Evolutionary conservation across 2,329 filamentous ascomycete species (phyloP), one percentile per base, ranked within the genome.

Genomic region (Cladophialophora bantiana): DNA sequence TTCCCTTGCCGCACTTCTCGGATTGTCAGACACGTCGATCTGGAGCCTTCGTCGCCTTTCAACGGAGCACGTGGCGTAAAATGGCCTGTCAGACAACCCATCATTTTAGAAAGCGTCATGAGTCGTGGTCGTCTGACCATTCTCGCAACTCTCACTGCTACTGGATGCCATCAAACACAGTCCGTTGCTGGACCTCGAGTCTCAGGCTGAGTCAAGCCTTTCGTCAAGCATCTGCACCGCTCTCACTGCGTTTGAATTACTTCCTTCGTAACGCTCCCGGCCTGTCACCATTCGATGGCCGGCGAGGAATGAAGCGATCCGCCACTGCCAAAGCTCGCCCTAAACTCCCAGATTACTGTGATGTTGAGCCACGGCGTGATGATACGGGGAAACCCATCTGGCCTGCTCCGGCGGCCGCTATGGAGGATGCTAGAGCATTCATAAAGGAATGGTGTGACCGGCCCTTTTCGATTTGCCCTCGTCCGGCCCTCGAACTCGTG

Each of bases 331-430:
- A 72, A 68, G 66, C 60, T 66, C 72, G 67, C 50, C 55, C 66
- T 9, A 64, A 73, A 59, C 64, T 73, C 31, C 68, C 73, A 54
- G 74, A 75, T 38, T 76, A 76, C 53, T 76, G 74, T 56, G 74
- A 75, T 67, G 71, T 70, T 56, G 65, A 72, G 48, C 66, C 70
- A 34, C 57, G 45, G 36, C 75, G 74, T 61, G 81, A 83, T 67
- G 77, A 78, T 0, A 70, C 77, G 18, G 86, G 86, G 1, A 78
- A 79, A 9, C 77, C 82, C 1, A 79, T 89, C 56, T 90, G 88
- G 89, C 89, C 89, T 2, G 88, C 88, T 0, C 84, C 87, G 1
- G 76, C 75, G 59, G 75, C 76, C 10, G 84, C 89, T 62, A 85
- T 90, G 40, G 77, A 84, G 9, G 76, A 77, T 7, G 88, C 88